These are phyloP conservation scores for Calonectria fujianensis DNA, from an alignment of 2,329 filamentous ascomycete species.

Conservation along the genomic window DNA sequence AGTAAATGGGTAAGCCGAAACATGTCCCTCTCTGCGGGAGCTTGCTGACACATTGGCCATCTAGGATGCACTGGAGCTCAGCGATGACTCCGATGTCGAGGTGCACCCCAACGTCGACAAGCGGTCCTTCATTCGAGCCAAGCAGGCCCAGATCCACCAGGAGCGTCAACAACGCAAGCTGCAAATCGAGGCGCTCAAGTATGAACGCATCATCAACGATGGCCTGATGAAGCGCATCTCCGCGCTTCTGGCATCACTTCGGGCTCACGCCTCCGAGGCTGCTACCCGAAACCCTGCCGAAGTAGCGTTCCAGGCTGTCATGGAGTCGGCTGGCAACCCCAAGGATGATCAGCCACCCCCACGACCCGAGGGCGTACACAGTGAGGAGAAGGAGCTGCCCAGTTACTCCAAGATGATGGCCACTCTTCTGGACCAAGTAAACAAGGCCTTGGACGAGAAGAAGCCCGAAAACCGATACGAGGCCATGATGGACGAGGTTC, in stretches of 20 bases:
- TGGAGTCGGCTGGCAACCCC: slow-evolving; percentile 84
- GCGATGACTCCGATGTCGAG: slow-evolving; percentile 98
- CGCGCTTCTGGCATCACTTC: slow-evolving; percentile 82
- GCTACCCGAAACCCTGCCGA: slow-evolving; percentile 82
- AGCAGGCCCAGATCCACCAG: slow-evolving; percentile 97
- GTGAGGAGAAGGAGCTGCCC: slow-evolving; percentile 82
- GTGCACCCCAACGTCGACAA: slow-evolving; percentile 99
- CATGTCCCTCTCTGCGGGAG: neutral
- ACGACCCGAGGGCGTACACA: slow-evolving; percentile 86
- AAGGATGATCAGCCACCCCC: slow-evolving; percentile 85
- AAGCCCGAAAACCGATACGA: slow-evolving; percentile 80
- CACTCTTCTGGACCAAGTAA: slow-evolving; percentile 95
- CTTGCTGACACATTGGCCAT: slow-evolving; percentile 39
- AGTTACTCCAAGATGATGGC: slow-evolving; percentile 99
- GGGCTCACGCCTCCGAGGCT: slow-evolving; percentile 82
- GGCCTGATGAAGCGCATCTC: slow-evolving; percentile 90
- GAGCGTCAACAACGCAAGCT: slow-evolving; percentile 89
- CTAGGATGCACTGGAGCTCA: slow-evolving; percentile 93
- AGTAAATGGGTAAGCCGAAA: slow-evolving; percentile 79
- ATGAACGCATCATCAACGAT: slow-evolving; percentile 95
- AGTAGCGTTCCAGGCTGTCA: slow-evolving; percentile 90
- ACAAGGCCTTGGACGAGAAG: slow-evolving; percentile 86
- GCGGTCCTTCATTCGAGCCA: slow-evolving; percentile 97
- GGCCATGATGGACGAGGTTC: slow-evolving; percentile 86
- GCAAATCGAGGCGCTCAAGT: slow-evolving; percentile 93